These are phyloP conservation scores for Penicillium olsonii DNA, from an alignment of 2,329 filamentous ascomycete species.

Conservation along the genomic window DNA sequence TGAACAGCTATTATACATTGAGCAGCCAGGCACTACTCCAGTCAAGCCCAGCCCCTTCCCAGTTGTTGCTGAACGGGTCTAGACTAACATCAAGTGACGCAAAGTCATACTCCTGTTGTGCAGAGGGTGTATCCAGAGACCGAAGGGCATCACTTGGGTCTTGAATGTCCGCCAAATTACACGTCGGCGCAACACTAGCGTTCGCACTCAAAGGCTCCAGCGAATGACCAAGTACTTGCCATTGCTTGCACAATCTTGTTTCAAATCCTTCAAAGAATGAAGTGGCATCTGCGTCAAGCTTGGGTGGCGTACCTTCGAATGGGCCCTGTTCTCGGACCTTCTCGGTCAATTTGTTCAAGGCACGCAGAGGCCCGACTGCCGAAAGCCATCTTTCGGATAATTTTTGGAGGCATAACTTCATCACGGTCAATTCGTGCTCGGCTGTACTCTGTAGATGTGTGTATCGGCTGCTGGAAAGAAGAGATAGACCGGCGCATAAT, in stretches of 20 bases:
- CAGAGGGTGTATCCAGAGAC: conserved; percentile 12
- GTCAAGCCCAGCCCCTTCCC: conserved; percentile 29
- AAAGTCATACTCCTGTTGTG: conserved; percentile 15
- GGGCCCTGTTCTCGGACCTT: conserved; percentile 24
- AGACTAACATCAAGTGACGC: conserved; percentile 18
- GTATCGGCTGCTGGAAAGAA: conserved; percentile 43
- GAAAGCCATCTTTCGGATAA: conserved; percentile 30
- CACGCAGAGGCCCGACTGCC: conserved; percentile 24
- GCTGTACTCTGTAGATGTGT: conserved; percentile 29
- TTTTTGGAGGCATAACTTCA: conserved; percentile 31
- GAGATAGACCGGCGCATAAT: conserved; percentile 41
- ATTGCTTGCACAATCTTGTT: conserved; percentile 24
- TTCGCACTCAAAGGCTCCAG: conserved; percentile 3
- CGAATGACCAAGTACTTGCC: conserved; percentile 22
- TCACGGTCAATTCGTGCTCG: conserved; percentile 25
- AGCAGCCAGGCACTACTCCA: conserved; percentile 30
- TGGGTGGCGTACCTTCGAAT: conserved; percentile 18
- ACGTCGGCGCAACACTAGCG: conserved; percentile 10
- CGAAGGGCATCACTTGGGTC: conserved; percentile 9
- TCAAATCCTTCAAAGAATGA: conserved; percentile 28
- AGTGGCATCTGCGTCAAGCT: conserved; percentile 18
- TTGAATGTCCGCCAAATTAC: conserved; percentile 23
- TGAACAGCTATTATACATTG: conserved; percentile 14
- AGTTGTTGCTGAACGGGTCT: conserved; percentile 22
- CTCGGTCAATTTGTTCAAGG: conserved; percentile 27